Evolutionary conservation across 768 basidiomycete genomes (phyloP), one percentile per base, ranked within the genome.

Genomic region (Mycena vitilis): DNA sequence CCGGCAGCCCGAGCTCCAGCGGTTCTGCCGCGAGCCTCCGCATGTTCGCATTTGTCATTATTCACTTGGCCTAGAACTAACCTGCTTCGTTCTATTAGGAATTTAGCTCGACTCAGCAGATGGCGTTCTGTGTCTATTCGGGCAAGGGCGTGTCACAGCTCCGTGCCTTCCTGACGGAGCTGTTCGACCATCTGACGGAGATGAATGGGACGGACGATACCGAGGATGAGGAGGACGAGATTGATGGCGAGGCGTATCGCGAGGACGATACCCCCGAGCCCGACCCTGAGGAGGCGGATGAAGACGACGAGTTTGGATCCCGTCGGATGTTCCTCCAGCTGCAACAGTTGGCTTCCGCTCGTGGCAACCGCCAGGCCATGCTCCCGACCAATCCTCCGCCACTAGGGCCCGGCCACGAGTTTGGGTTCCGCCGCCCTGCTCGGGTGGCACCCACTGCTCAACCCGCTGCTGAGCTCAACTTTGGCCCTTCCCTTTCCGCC

Each of bases 101-200:
- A 63, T 99, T 97, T 78, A 98, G 94, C 75, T 84, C 90, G 44
- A 91, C 90, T 54, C 98, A 99, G 77, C 89, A 95, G 56, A 84
- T 88, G 22, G 89, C 95, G 5, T 99, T 99, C 77, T 99, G 98
- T 79, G 98, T 99, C 18, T 99, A 94, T 82, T 98, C 97, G 13
- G 95, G 95, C 23, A 90, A 91, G 71, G 96, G 97, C 9, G 94
- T 99, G 2, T 81, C 86, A 13, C 90, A 95, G 55, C 85, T 99
- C 22, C 87, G 97, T 38, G 82, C 88, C 20, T 96, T 90, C 78
- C 82, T 99, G 54, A 91, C 87, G 8, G 91, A 91, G 66, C 78
- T 92, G 16, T 93, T 91, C 76, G 90, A 90, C 72, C 88, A 88
- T 68, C 90, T 94, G 73, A 91, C 88, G 3, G 92, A 93, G 73